A percentile compares a stretch with the other conserved stretches of the same genome.
Evolutionary conservation across 139 green algal genomes (phyloP).

Genomic region (Picochlorum costavermella): DNA sequence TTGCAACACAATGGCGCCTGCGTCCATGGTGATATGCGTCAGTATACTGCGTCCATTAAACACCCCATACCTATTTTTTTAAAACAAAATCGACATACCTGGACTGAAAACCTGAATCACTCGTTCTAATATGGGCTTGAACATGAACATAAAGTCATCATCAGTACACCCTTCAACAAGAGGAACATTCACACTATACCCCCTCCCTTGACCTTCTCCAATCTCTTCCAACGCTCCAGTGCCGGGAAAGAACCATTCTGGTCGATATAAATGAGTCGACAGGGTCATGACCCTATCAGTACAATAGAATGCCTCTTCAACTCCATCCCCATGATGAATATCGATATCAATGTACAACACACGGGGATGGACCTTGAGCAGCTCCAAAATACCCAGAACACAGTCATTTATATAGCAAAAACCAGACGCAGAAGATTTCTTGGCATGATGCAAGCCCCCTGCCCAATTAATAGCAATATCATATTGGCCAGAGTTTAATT

Average conservation of each 20-base stretch:
- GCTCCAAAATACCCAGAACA: slow-evolving; percentile 93
- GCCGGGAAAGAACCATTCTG: slow-evolving; percentile 72
- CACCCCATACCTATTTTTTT: no score
- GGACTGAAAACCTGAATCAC: slow-evolving; percentile 73
- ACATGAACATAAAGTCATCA: slow-evolving; percentile 56
- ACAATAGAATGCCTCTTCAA: slow-evolving; percentile 92
- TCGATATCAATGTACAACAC: slow-evolving; percentile 87
- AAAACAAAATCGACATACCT: neutral
- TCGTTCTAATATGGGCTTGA: slow-evolving; percentile 65
- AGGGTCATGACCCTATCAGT: slow-evolving; percentile 83
- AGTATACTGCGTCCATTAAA: no score
- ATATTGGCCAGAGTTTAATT: slow-evolving; percentile 74
- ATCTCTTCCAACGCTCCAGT: slow-evolving; percentile 60
- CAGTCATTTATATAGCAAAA: slow-evolving; percentile 99
- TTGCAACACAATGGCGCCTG: slow-evolving; percentile 67
- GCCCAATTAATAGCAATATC: slow-evolving; percentile 98
- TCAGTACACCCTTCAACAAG: slow-evolving; percentile 59
- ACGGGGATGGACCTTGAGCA: slow-evolving; percentile 88
- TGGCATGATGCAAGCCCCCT: slow-evolving; percentile 94
- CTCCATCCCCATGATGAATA: slow-evolving; percentile 95
- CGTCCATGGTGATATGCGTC: no score
- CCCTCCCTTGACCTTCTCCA: slow-evolving; percentile 42
- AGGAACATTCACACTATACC: slow-evolving; percentile 78
- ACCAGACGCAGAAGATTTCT: slow-evolving; percentile 78
- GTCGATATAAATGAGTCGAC: slow-evolving; percentile 86